Conservation (phyloP, 1,284 basidiomycete species). For the Ganoderma resinaceum region DNA sequence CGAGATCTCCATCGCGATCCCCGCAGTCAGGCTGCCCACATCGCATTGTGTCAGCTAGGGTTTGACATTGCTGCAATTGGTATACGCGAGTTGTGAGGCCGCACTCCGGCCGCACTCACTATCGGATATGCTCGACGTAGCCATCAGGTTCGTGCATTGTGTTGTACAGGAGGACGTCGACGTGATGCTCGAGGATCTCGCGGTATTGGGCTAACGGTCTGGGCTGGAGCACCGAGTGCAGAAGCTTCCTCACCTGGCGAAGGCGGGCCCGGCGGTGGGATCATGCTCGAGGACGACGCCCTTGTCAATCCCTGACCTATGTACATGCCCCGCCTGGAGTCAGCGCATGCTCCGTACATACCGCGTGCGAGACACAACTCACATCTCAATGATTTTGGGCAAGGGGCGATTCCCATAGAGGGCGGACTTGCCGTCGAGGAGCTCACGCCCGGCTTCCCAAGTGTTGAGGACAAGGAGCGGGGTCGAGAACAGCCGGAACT, state of each 20-base stretch:
- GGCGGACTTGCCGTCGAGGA: slow-evolving; percentile 22
- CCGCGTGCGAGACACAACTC: not conserved
- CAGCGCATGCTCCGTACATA: not conserved
- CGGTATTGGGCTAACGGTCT: slow-evolving; percentile 16
- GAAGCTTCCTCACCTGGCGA: slow-evolving; percentile 20
- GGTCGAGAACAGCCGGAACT: slow-evolving; percentile 19
- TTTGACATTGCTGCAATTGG: not conserved
- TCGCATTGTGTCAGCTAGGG: not conserved
- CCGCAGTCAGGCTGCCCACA: slow-evolving; percentile 16
- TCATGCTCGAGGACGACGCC: slow-evolving; percentile 26
- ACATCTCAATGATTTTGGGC: slow-evolving; percentile 30
- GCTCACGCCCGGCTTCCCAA: slow-evolving; percentile 19
- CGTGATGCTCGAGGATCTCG: slow-evolving; percentile 12
- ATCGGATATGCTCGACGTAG: slow-evolving; percentile 22
- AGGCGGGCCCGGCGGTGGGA: slow-evolving; percentile 17
- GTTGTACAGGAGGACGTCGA: slow-evolving; percentile 17
- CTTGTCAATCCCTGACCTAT: slow-evolving; percentile 22
- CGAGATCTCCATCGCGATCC: slow-evolving; percentile 25
- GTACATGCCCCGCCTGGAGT: not conserved
- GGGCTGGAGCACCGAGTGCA: slow-evolving; percentile 18
- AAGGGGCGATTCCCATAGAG: slow-evolving; percentile 23
- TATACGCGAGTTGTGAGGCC: too few species aligned
- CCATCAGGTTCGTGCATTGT: slow-evolving; percentile 13
- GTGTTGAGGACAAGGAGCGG: slow-evolving; percentile 24
- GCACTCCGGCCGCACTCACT: slow-evolving; percentile 6